Evolutionary conservation across 1,139 yeast genomes (phyloP).

Genomic region (Diutina mesorugosa): DNA sequence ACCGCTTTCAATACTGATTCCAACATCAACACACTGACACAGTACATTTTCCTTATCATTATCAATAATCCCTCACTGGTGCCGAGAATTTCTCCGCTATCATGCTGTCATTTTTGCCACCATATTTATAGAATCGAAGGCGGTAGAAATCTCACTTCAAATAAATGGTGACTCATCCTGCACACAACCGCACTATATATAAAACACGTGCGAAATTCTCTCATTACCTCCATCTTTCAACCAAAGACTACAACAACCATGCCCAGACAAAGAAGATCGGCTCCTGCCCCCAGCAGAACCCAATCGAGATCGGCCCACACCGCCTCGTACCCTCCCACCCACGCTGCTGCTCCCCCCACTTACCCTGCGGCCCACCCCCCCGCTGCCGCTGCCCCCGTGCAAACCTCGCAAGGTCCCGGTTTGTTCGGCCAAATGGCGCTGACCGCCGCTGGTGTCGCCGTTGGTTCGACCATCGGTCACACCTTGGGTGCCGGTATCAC

Average conservation of each 20-base stretch:
- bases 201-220: neutral
- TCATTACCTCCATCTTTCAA: neutral
- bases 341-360: conserved; percentile 19
- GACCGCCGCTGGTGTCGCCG: conserved; percentile 99
- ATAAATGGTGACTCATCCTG: neutral
- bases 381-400: neutral
- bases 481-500: conserved; percentile 92
- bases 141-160: neutral
- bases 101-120: no score
- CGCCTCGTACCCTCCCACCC: conserved; percentile 45
- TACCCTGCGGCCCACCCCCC: conserved; percentile 25
- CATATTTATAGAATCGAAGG: neutral
- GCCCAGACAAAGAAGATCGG: conserved; percentile 57
- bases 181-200: neutral
- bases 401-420: conserved; percentile 52
- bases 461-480: conserved; percentile 95
- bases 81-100: no score
- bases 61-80: no score
- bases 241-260: conserved; percentile 11
- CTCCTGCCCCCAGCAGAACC: conserved; percentile 37
- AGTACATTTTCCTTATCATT: no score
- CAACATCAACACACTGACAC: no score
- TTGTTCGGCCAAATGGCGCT: conserved; percentile 95
- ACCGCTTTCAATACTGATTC: no score
- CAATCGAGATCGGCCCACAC: conserved; percentile 70